Evolutionary conservation across 2,329 filamentous ascomycete genomes (phyloP).

Genomic region (Fusarium sororula): DNA sequence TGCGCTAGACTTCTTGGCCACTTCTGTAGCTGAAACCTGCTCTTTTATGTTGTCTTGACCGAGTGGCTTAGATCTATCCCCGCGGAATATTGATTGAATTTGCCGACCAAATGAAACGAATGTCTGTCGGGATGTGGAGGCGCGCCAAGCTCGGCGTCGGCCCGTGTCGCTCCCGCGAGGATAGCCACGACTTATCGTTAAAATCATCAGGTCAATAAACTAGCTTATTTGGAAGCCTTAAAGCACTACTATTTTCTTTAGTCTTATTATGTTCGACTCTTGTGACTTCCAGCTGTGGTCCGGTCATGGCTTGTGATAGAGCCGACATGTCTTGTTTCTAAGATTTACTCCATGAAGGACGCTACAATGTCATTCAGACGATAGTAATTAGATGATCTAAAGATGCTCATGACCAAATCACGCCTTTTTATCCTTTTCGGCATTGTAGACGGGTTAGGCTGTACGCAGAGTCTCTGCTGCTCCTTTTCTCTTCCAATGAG

Average conservation of each 20-base stretch:
- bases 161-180: not conserved
- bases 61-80: no score
- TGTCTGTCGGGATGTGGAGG: not conserved
- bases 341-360: not conserved
- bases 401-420: not conserved
- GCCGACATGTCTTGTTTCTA: not conserved
- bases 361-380: no score
- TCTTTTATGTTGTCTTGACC: no score
- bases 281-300: no score
- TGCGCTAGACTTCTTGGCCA: not conserved
- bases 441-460: rapidly evolving
- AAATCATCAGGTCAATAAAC: not conserved
- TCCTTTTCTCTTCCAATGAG: rapidly evolving
- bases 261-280: not conserved
- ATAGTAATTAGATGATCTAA: not conserved
- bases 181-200: not conserved
- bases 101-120: no score
- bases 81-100: no score
- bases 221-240: rapidly evolving
- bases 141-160: no score
- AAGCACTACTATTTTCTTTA: not conserved
- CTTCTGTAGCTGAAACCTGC: not conserved
- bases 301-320: not conserved
- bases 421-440: rapidly evolving
- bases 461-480: rapidly evolving